Base-by-base conservation (phyloP, 1,284 basidiomycete species). In the Somion occarium region DNA sequence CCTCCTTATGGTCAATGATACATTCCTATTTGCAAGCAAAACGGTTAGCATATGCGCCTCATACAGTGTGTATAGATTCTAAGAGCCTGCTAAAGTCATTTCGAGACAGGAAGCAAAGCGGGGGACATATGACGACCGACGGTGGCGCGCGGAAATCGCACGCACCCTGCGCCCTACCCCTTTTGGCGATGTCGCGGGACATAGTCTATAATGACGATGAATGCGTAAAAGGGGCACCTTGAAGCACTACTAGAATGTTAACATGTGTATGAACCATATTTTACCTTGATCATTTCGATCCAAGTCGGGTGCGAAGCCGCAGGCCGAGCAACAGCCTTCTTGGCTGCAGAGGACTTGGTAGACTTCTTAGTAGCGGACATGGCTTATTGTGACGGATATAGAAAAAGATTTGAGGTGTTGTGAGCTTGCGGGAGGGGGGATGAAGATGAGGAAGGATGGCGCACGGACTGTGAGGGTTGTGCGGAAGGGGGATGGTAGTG, bases 241-340 rank as follows among this genome's bases (percentile, higher is more conserved):
- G n/a, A n/a, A n/a, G n/a, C n/a, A n/a, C n/a, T n/a, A n/a, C n/a
- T n/a, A n/a, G n/a, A 12, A 26, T 9, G 23, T 23, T 44, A 11
- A 7, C 15, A 19, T 44, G n/a, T 42, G 26, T n/a, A n/a, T n/a
- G 13, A 38, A 20, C 46, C n/a, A 48, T 39, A 43, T 59, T 70
- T 64, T 61, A 87, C 86, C 75, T 86, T 88, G 68, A 88, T 88
- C 85, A 88, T 88, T 53, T 88, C 85, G 57, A 82, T 72, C 84
- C 86, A 88, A 56, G 77, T 71, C 7, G 85, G 85, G 62, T 88
- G 86, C 49, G 76, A 63, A 39, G 78, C 63, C n/a, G 71, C 63
- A 43, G 78, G 59, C 57, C 69, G 62, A 45, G 69, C 54, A 43
- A 62, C 61, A 49, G 60, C 57, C 63, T 70, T 71, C 68, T 68